Evolutionary conservation across 257 asterid genomes (phyloP).

Genomic region (Coffea canephora): DNA sequence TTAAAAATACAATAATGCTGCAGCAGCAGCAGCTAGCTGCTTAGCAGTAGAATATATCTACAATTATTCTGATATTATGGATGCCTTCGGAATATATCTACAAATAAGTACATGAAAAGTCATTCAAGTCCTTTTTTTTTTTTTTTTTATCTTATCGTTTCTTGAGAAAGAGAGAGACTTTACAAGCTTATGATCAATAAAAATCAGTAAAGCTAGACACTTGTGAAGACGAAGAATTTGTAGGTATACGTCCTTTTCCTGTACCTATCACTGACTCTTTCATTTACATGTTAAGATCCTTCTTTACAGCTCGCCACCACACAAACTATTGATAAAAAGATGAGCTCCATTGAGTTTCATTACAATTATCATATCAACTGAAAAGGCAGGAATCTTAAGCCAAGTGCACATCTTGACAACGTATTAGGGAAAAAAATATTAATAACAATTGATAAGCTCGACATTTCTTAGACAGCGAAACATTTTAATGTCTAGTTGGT

Average conservation of each 20-base stretch:
- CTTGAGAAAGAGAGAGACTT: background rate
- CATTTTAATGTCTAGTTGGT: too few relatives aligned
- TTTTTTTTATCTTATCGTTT: too few relatives aligned
- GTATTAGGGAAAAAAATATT: background rate
- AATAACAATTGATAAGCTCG: too few relatives aligned
- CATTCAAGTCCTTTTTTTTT: background rate
- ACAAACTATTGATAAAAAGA: background rate
- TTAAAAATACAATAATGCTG: background rate
- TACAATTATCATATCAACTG: background rate
- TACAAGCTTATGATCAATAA: background rate
- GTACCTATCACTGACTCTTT: conserved; percentile 13
- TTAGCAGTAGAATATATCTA: background rate
- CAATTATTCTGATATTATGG: background rate
- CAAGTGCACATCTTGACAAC: background rate
- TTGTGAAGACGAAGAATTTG: conserved; percentile 5
- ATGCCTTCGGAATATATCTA: background rate
- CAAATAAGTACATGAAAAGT: background rate
- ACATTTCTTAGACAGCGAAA: too few relatives aligned
- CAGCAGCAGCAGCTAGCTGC: background rate
- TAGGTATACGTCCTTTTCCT: conserved; percentile 35
- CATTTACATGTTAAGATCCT: background rate
- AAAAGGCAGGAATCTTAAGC: background rate
- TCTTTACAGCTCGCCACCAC: conserved; percentile 32
- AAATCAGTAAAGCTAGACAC: background rate
- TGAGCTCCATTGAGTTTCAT: background rate